Conservation (phyloP, 306 rosid genomes). For the Lagenaria siceraria region DNA sequence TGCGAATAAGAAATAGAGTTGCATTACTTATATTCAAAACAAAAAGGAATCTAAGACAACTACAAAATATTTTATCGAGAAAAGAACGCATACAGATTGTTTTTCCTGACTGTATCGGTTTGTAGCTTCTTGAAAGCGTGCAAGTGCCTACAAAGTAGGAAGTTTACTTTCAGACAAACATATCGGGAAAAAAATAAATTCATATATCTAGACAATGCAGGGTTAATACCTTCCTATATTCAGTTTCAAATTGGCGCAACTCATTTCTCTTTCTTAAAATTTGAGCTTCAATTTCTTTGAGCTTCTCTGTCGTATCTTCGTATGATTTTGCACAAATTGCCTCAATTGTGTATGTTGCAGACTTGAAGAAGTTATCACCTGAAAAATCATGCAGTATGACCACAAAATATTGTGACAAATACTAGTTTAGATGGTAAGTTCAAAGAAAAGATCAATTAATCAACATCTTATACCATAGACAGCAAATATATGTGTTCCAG, state of each 20-base stretch:
- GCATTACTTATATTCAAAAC: neutral
- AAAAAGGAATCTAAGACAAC: neutral
- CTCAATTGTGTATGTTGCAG: slow-evolving; percentile 85
- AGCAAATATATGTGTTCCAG: slow-evolving; percentile 96
- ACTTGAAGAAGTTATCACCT: slow-evolving; percentile 98
- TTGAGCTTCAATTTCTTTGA: slow-evolving; percentile 72
- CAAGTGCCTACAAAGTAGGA: slow-evolving; percentile 56
- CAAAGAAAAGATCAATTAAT: neutral
- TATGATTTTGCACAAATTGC: slow-evolving; percentile 69
- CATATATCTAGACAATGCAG: neutral
- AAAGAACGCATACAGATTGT: slow-evolving; percentile 46
- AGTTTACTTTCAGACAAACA: neutral
- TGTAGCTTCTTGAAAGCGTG: slow-evolving; percentile 91
- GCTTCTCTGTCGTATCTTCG: slow-evolving; percentile 68
- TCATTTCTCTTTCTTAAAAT: slow-evolving; percentile 94
- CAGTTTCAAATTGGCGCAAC: slow-evolving; percentile 87
- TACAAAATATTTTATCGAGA: neutral
- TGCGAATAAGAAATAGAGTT: neutral
- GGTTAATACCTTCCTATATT: slow-evolving; percentile 67
- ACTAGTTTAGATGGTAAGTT: slow-evolving; percentile 2
- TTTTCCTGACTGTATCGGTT: slow-evolving; percentile 81
- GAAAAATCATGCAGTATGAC: slow-evolving; percentile 17
- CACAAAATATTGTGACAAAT: neutral
- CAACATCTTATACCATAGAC: slow-evolving; percentile 70
- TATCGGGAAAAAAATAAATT: slow-evolving; percentile 5